Conservation (phyloP, 768 basidiomycete genomes). For the Agaricus subrufescens region DNA sequence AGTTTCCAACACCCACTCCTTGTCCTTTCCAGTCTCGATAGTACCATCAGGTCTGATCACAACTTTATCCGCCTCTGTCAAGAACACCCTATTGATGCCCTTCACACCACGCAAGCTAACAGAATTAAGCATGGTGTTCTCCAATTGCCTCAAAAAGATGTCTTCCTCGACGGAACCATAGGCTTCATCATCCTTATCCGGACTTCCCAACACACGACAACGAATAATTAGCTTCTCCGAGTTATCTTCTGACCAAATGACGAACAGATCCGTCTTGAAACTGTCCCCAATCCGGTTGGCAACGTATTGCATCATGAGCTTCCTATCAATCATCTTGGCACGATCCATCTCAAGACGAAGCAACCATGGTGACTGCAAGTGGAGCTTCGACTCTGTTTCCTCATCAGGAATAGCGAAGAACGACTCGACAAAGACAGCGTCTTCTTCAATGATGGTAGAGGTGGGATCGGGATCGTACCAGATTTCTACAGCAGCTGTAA, state of each 20-base stretch:
- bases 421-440: slow-evolving; percentile 91
- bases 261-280: slow-evolving; percentile 94
- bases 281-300: slow-evolving; percentile 90
- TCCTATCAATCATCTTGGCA: slow-evolving; percentile 96
- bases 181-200: slow-evolving; percentile 83
- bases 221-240: slow-evolving; percentile 96
- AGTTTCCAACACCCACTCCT: slow-evolving; percentile 97
- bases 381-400: slow-evolving; percentile 85
- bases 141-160: slow-evolving; percentile 91
- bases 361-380: slow-evolving; percentile 94
- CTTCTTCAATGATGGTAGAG: slow-evolving; percentile 94
- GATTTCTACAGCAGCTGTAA: slow-evolving; percentile 94
- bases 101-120: slow-evolving; percentile 93
- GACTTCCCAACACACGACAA: slow-evolving; percentile 84
- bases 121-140: slow-evolving; percentile 94
- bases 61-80: slow-evolving; percentile 83
- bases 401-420: slow-evolving; percentile 99
- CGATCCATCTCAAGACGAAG: slow-evolving; percentile 96
- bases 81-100: slow-evolving; percentile 88
- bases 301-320: slow-evolving; percentile 92
- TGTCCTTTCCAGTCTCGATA: slow-evolving; percentile 57
- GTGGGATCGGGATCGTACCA: slow-evolving; percentile 95
- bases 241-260: slow-evolving; percentile 99
- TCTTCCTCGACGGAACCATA: slow-evolving; percentile 82
- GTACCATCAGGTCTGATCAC: slow-evolving; percentile 59